Base-by-base conservation (phyloP, 805 yeast species). In the Helenozyma baotianmanensis region DNA sequence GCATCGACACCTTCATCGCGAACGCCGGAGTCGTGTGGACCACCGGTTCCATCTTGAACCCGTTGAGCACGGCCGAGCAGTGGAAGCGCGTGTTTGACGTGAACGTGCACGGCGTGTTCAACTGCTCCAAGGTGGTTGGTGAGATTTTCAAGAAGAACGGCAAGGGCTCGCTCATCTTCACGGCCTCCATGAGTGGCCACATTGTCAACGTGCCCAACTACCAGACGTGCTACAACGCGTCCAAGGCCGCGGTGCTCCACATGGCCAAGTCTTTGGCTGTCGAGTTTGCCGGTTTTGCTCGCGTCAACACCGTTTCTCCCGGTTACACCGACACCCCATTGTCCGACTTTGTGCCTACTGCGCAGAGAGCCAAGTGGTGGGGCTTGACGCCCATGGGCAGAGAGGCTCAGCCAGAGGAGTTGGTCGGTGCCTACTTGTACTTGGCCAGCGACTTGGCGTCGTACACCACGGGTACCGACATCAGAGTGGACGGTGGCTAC, bases 141-240 rank as follows among this genome's bases (percentile, higher is more conserved):
- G 65, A 64, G 43, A 68, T 80, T 36, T 88, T 88, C 71, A 75
- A 76, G 56, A 63, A 72, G 49, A 87, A 83, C 52, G 82, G 84
- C 12, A 61, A 59, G 5, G 96, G 96, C 21, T 81, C 94, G 1
- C 68, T 88, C 47, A 77, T 87, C 47, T 71, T 83, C 59, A 87
- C 96, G 4, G 88, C 94, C 4, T 84, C 95, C 24, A 87, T 87
- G 84, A 82, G 92, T 17, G 96, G 85, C 11, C 87, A 80, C 62
- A 80, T 88, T 49, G 92, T 78, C 49, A 87, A 87, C 59, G 76
- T 78, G 41, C 96, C 96, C 15, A 92, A 88, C 58, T 68, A 77
- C 54, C 96, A 87, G 63, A 84, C 17, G 54, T 80, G 43, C 95
- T 46, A 46, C 36, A 46, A 46, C 16, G 50, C 50, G 5, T 43